A percentile compares a stretch with the other conserved stretches of the same genome.
Conservation (phyloP, 805 yeast genomes). For the Tetrapisispora taiwanensis region DNA sequence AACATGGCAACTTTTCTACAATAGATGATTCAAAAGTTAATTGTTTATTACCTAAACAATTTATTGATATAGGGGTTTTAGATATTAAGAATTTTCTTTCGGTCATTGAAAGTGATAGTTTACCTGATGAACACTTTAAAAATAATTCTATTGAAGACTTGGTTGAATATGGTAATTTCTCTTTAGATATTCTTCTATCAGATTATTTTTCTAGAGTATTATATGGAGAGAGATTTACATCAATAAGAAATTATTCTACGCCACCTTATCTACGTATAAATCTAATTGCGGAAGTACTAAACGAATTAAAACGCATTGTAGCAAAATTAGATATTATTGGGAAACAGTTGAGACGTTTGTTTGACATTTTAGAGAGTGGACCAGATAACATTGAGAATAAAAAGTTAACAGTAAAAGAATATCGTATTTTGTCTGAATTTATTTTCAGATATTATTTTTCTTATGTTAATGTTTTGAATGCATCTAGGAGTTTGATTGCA, state of each 20-base stretch:
- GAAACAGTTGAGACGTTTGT: conserved; percentile 13
- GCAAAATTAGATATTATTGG: conserved; percentile 14
- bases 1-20: conserved; percentile 15
- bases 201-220: conserved; percentile 17
- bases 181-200: conserved; percentile 11
- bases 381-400: background rate
- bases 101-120: conserved; percentile 6
- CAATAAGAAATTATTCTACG: conserved; percentile 19
- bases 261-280: conserved; percentile 12
- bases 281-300: conserved; percentile 14
- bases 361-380: conserved; percentile 6
- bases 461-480: conserved; percentile 8
- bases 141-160: conserved; percentile 8
- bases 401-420: conserved; percentile 1
- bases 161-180: conserved; percentile 15
- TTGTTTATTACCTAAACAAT: conserved; percentile 19
- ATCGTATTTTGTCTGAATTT: conserved; percentile 3
- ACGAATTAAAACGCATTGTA: conserved; percentile 9
- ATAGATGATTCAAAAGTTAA: conserved; percentile 17
- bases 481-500: conserved; percentile 15
- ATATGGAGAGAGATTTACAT: conserved; percentile 20
- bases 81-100: conserved; percentile 14
- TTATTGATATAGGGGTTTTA: conserved; percentile 19
- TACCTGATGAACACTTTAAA: conserved; percentile 4
- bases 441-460: conserved; percentile 11